These are phyloP conservation scores for Dillenia suffruticosa DNA, from an alignment of 164 flowering plant species.

Conservation along the genomic window DNA sequence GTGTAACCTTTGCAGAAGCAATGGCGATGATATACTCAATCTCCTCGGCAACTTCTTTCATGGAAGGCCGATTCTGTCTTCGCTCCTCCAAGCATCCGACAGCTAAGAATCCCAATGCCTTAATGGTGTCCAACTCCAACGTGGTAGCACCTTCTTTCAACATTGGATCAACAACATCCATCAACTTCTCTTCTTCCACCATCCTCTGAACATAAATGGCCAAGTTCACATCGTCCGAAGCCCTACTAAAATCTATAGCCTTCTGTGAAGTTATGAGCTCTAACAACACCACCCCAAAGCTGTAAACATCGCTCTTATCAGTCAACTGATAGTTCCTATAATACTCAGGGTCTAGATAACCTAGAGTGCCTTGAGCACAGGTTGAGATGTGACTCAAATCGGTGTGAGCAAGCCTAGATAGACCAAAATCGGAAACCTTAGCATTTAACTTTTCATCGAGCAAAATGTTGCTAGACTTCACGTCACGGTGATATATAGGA, in stretches of 20 bases:
- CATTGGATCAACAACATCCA: slow-evolving; percentile 38
- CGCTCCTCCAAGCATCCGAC: slow-evolving; percentile 48
- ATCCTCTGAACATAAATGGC: slow-evolving; percentile 39
- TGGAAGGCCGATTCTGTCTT: slow-evolving; percentile 53
- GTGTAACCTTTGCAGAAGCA: slow-evolving; percentile 11
- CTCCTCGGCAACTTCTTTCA: slow-evolving; percentile 54
- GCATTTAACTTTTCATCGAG: slow-evolving; percentile 49
- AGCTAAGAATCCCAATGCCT: slow-evolving; percentile 48
- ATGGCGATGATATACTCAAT: slow-evolving; percentile 51
- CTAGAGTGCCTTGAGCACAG: slow-evolving; percentile 64
- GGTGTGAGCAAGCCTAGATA: slow-evolving; percentile 47
- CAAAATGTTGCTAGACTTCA: slow-evolving; percentile 57
- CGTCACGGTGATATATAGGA: slow-evolving; percentile 57
- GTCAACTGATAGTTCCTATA: slow-evolving; percentile 57
- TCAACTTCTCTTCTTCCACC: slow-evolving; percentile 38
- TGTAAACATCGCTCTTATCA: slow-evolving; percentile 66
- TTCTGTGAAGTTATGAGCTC: slow-evolving; percentile 54
- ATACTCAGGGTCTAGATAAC: slow-evolving; percentile 62
- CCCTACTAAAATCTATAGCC: slow-evolving; percentile 47
- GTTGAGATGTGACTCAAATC: slow-evolving; percentile 57
- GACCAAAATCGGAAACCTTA: slow-evolving; percentile 57
- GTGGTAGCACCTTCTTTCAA: slow-evolving; percentile 29
- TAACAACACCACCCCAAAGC: slow-evolving; percentile 54
- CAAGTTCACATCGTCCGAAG: slow-evolving; percentile 46
- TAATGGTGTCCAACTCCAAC: slow-evolving; percentile 50